Evolutionary conservation across 768 basidiomycete genomes (phyloP), one percentile per base, ranked within the genome.

Genomic region (Trametes sanguinea): DNA sequence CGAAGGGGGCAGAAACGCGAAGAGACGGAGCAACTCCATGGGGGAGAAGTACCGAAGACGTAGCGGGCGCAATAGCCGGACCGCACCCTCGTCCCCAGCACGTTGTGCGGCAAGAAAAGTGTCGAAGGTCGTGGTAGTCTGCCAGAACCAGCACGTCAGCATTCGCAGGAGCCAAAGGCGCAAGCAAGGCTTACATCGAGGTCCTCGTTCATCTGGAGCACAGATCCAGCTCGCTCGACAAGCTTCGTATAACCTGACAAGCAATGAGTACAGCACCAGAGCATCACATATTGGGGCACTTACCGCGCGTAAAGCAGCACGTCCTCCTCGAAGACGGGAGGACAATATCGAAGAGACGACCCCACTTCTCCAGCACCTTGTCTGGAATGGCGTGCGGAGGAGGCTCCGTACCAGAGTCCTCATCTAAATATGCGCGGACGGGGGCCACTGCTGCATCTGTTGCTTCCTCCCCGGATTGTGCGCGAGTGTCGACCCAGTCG

Each of bases 251-350:
- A 92, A 2, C 89, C 90, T 90, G 57, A 5, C n/a, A 32, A 52
- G 6, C 45, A 22, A 16, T 33, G 44, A 37, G 4, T 42, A 14
- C 16, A 3, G 11, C 14, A 2, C 6, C n/a, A 2, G 14, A 11
- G 9, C 9, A 6, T 22, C 4, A 3, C 6, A 27, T 13, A 27
- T 13, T n/a, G 16, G 16, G 17, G n/a, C 3, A 57, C 63, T 10
- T 65, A 90, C 90, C 89, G 75, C 91, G 76, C 16, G 91, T 93
- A 70, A 94, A 93, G 71, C 92, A 94, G 65, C 92, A 93, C 1
- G 84, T 85, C 47, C 88, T 77, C 40, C 71, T 73, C 32, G 83
- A 75, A 9, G 84, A 85, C 0, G 89, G 88, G 9, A 81, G 70
- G 10, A 91, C 88, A 48, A 94, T 91, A 65, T 93, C 92, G 67